Evolutionary conservation across 2,329 filamentous ascomycete genomes (phyloP).

Genomic region (Fusarium sulawesiense): DNA sequence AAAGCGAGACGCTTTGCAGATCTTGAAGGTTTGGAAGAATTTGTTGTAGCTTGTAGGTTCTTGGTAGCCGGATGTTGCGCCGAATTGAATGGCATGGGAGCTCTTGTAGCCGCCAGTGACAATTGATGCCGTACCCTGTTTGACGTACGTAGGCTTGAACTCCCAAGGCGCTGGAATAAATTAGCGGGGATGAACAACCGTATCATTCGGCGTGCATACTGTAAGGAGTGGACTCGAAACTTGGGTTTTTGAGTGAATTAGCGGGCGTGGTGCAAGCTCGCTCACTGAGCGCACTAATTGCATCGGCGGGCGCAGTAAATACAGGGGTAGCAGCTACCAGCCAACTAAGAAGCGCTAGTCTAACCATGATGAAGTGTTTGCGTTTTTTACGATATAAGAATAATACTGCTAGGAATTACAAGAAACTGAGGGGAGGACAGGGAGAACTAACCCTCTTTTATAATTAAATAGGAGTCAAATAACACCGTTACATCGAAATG

Average conservation of each 20-base stretch:
- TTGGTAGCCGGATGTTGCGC: not conserved
- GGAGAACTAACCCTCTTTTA: not conserved
- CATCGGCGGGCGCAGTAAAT: not conserved
- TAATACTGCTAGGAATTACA: accelerated
- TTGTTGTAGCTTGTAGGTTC: not conserved
- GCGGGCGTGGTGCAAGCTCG: conserved; percentile 6
- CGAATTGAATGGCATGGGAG: not conserved
- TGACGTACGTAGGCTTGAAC: not conserved
- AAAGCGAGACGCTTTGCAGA: not conserved
- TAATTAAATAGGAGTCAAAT: not conserved
- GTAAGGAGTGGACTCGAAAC: not conserved
- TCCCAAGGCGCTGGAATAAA: not conserved
- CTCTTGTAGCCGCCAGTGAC: not conserved
- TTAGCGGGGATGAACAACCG: not conserved
- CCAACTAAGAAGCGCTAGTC: not conserved
- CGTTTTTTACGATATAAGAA: too few relatives aligned
- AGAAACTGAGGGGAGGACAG: accelerated
- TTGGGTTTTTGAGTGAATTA: conserved; percentile 4
- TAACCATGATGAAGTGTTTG: not conserved
- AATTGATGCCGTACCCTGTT: not conserved
- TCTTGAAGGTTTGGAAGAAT: conserved; percentile 3
- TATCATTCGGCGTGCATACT: not conserved
- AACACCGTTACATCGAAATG: not conserved
- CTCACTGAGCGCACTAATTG: accelerated
- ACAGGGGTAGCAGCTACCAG: not conserved